Evolutionary conservation across 2,329 filamentous ascomycete genomes (phyloP).

Genomic region (Fusarium mexicanum): DNA sequence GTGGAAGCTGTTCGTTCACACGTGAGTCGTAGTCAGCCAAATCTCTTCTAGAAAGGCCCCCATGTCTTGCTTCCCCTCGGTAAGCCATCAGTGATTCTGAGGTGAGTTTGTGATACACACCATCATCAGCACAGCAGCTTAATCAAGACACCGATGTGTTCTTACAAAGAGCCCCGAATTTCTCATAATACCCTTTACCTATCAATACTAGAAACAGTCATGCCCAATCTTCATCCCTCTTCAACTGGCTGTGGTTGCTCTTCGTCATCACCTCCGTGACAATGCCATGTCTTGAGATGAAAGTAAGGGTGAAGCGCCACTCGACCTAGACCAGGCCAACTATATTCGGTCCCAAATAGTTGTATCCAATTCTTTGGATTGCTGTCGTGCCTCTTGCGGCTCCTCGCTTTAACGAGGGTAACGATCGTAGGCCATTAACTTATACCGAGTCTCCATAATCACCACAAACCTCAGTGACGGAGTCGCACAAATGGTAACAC

Average conservation of each 20-base stretch:
- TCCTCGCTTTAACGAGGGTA: background rate
- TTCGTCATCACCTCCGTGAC: background rate
- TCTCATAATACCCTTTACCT: background rate
- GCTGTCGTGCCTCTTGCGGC: background rate
- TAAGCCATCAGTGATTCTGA: background rate
- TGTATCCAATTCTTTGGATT: background rate
- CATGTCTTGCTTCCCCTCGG: background rate
- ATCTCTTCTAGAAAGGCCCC: background rate
- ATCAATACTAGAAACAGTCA: background rate
- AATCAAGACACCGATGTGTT: background rate
- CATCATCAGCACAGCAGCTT: background rate
- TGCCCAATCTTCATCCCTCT: background rate
- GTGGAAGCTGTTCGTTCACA: background rate
- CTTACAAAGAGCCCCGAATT: background rate
- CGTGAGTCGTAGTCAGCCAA: background rate
- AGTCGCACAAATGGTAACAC: slow-evolving; percentile 27
- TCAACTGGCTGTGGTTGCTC: background rate
- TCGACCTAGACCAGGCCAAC: background rate
- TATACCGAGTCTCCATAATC: background rate
- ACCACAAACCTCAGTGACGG: slow-evolving; percentile 1
- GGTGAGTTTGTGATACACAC: background rate
- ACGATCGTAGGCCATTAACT: background rate
- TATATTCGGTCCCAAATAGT: background rate
- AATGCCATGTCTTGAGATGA: background rate
- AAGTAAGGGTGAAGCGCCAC: background rate